Percentiles rank a stretch among this genome's conserved stretches.
Evolutionary conservation across 1,284 basidiomycete genomes (phyloP).

Genomic region (Volvariella surrecta): DNA sequence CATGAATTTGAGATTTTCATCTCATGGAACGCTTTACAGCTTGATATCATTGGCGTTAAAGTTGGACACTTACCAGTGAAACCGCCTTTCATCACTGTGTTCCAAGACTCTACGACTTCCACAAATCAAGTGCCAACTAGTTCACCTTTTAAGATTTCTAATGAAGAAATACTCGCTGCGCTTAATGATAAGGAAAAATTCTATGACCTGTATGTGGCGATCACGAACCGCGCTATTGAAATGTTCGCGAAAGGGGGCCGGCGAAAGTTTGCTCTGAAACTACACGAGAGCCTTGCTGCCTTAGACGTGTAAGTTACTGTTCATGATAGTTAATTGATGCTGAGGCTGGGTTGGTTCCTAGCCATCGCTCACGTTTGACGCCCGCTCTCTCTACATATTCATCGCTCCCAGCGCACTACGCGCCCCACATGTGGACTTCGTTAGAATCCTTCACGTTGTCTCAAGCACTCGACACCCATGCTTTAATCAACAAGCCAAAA

Average conservation of each 20-base stretch:
- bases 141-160: conserved; percentile 41
- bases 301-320: conserved; percentile 67
- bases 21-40: conserved; percentile 31
- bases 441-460: conserved; percentile 72
- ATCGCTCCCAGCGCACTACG: conserved; percentile 77
- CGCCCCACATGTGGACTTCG: conserved; percentile 68
- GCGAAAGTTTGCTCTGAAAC: conserved; percentile 74
- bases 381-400: conserved; percentile 63
- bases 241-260: conserved; percentile 76
- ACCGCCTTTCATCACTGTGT: conserved; percentile 61
- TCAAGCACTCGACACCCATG: conserved; percentile 59
- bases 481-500: conserved; percentile 38
- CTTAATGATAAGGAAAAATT: conserved; percentile 53
- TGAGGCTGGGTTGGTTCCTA: conserved; percentile 25
- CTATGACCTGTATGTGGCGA: conserved; percentile 62
- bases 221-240: conserved; percentile 78
- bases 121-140: conserved; percentile 14
- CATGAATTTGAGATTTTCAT: neutral
- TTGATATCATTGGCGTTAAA: conserved; percentile 75
- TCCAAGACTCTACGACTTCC: conserved; percentile 10
- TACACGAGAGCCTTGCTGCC: conserved; percentile 80
- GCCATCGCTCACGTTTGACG: conserved; percentile 54
- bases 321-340: neutral
- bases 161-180: conserved; percentile 55
- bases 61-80: conserved; percentile 62